Base-by-base conservation (phyloP, 2,329 filamentous ascomycete species). In the Arthrobotrys entomopaga region DNA sequence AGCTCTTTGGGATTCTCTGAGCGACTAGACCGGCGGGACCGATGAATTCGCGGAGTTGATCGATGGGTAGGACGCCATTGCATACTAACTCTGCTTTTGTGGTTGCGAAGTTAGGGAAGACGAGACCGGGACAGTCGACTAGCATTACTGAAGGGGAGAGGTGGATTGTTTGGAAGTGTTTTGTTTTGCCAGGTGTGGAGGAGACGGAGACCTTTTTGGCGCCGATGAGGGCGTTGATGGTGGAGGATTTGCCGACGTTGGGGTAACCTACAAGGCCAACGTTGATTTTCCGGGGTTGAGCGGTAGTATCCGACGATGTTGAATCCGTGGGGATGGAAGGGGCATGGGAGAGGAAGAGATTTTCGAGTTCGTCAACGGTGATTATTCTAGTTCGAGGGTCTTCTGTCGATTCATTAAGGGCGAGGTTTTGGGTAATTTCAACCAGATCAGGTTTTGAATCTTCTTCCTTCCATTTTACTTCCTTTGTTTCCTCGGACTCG, bases 161-260 rank as follows among this genome's bases (percentile, higher is more conserved):
- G 81, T 97, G 93, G 71, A 99, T 95, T 0, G 95, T 99, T 82
- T 99, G 95, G 84, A 99, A 99, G 80, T 99, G 95, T 84, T 99
- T 99, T 13, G 95, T 99, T 84, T 99, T 99, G 81, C 95, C 95
- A 2, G 95, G 95, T 0, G 95, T 99, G 13, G 94, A 90, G 15
- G 95, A 99, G 43, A 99, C 96, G 0, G 94, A 98, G 4, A 99
- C 95, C 83, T 98, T 99, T 84, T 98, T 99, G 65, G 95, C 90
- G 58, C 96, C 96, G 70, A 98, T 93, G n/a, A 99, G 87, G 48
- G 95, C 94, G 84, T 99, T 99, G 86, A 99, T 99, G 15, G 95
- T 99, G 56, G 93, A 97, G 0, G 96, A 99, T 84, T 99, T 99
- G 83, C 95, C 95, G 76, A 99, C 95, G 83, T 99, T 99, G 80